These are phyloP conservation scores for Ceratocystis ficicola DNA, from an alignment of 2,329 filamentous ascomycete genomes.

Conservation along the genomic window DNA sequence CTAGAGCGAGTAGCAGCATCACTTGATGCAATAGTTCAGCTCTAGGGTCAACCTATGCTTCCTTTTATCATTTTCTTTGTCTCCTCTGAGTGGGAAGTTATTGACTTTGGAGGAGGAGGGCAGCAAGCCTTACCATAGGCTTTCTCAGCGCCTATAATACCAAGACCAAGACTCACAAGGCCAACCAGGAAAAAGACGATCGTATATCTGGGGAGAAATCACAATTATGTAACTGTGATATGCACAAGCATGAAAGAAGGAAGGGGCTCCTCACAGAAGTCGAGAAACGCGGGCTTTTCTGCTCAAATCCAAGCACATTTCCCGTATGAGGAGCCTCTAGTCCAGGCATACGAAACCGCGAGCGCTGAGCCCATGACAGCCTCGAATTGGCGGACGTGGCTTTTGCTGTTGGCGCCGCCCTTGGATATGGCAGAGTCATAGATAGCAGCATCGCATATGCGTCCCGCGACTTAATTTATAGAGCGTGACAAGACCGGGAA, in stretches of 20 bases:
- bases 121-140: background rate
- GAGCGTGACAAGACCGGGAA: constrained; percentile 26
- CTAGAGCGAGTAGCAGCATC: too few relatives aligned
- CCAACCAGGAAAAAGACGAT: constrained; percentile 32
- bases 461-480: constrained; percentile 35
- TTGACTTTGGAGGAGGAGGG: too few relatives aligned
- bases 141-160: constrained; percentile 27
- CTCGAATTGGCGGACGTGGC: constrained; percentile 39
- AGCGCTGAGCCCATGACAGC: constrained; percentile 37
- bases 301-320: constrained; percentile 39
- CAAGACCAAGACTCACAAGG: constrained; percentile 30
- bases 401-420: constrained; percentile 38
- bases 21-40: too few relatives aligned
- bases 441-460: constrained; percentile 28
- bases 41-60: background rate
- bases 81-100: background rate
- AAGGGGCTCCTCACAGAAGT: constrained; percentile 28
- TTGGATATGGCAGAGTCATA: constrained; percentile 30
- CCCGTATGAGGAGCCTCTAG: constrained; percentile 33
- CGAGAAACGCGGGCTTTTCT: constrained; percentile 38
- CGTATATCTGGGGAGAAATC: constrained; percentile 28
- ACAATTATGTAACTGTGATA: background rate
- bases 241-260: background rate
- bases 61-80: background rate
- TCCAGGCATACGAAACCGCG: constrained; percentile 29